Base-by-base conservation (phyloP, 257 asterid genomes). In the Lavandula angustifolia region DNA sequence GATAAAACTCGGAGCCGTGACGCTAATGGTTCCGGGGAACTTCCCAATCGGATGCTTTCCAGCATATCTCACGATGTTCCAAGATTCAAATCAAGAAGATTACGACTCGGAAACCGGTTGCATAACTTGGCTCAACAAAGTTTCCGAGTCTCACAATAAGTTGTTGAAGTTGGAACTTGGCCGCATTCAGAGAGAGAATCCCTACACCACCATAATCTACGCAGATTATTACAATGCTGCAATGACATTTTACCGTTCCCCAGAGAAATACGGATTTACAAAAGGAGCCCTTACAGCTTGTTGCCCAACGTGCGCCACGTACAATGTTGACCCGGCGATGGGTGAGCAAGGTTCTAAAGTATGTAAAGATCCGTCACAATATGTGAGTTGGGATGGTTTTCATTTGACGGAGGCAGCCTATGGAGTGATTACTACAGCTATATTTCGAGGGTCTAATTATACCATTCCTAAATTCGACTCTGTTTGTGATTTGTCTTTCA, bases 211-310 rank as follows among this genome's bases (percentile, higher is more conserved):
- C 48, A 70, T 80, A 0, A 61, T 80, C 35, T 80, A 73, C 34
- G 89, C 81, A 0, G 86, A 80, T 41, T 78, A 73, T 38, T 80
- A 80, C 79, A 73, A 76, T 9, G 82, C 82, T 16, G 69, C 74
- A 0, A 71, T 74, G 74, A 60, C 13, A 3, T 18, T 83, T 32
- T 83, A 72, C n/a, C 70, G 14, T 0, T 53, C 41, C 12, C 86
- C 82, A 0, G 4, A 29, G 0, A 43, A 66, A 52, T 66, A 57
- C 11, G 84, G 84, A 3, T 79, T 79, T 53, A 0, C 10, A 12
- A 72, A 72, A 18, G 41, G 67, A 4, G 22, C 17, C 0, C 65
- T 74, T 1, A 69, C 63, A 12, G 78, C 80, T 7, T 82, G 85
- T 27, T 82, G 88, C 59, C 81, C 81, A 9, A 75, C 53, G 3